Evolutionary conservation across 2,329 filamentous ascomycete genomes (phyloP).

Genomic region (Sclerotinia trifoliorum): DNA sequence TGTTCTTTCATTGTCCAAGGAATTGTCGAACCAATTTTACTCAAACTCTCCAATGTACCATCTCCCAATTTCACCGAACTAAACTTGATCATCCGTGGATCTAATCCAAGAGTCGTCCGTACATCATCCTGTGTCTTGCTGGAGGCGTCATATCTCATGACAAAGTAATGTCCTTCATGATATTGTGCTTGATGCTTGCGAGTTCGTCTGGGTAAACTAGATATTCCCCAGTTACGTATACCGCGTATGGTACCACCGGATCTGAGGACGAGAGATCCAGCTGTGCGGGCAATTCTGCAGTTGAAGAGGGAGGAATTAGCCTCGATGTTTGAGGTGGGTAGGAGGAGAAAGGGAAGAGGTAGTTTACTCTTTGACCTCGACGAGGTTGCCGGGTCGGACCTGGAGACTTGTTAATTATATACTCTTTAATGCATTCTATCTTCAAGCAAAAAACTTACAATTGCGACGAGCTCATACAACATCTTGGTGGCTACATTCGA

Average conservation of each 20-base stretch:
- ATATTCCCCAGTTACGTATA: conserved; percentile 92
- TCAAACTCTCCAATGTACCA: conserved; percentile 52
- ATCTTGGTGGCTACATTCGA: conserved; percentile 52
- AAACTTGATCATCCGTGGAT: conserved; percentile 87
- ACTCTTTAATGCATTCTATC: not conserved
- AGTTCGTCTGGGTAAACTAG: conserved; percentile 76
- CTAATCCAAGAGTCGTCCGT: conserved; percentile 72
- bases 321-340: conserved; percentile 4
- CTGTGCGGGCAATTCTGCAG: conserved; percentile 78
- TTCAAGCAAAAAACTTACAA: conserved; percentile 58
- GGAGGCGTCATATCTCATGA: conserved; percentile 90
- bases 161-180: conserved; percentile 90
- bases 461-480: conserved; percentile 97
- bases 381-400: conserved; percentile 88
- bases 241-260: conserved; percentile 87
- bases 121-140: conserved; percentile 71
- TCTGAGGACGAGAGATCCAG: conserved; percentile 78
- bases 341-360: conserved; percentile 27
- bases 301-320: conserved; percentile 23
- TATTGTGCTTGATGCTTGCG: conserved; percentile 81
- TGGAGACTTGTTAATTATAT: conserved; percentile 44
- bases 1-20: conserved; percentile 35
- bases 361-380: conserved; percentile 91
- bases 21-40: conserved; percentile 37
- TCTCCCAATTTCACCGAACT: conserved; percentile 82